phyloP scores from a whole-genome alignment of 305 asterid species.

The Galium porrigens region DNA sequence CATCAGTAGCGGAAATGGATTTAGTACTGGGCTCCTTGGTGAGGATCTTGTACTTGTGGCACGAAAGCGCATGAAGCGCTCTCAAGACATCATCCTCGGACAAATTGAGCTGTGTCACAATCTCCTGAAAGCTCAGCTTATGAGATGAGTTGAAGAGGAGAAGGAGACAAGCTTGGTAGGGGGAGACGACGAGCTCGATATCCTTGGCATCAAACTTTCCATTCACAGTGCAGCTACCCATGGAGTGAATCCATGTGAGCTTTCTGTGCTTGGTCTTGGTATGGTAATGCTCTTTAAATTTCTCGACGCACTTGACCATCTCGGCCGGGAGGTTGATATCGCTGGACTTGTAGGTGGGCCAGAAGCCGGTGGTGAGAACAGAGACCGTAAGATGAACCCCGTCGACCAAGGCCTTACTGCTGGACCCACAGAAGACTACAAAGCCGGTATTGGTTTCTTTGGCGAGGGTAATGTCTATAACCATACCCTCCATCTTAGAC shows the following conservation, averaged over 20 bases:
- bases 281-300: conserved; percentile 75
- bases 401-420: too few species aligned
- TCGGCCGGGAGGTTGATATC: conserved; percentile 89
- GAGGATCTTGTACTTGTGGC: conserved; percentile 78
- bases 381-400: conserved; percentile 78
- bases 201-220: conserved; percentile 72
- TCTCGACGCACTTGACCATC: conserved; percentile 93
- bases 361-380: conserved; percentile 88
- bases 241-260: conserved; percentile 74
- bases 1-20: conserved; percentile 61
- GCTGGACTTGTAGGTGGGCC: conserved; percentile 90
- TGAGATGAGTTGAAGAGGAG: conserved; percentile 73
- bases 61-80: conserved; percentile 83
- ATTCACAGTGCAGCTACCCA: conserved; percentile 79
- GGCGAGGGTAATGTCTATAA: conserved; percentile 52
- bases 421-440: too few species aligned
- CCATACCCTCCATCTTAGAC: conserved; percentile 46
- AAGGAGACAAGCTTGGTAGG: conserved; percentile 87
- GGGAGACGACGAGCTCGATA: conserved; percentile 63
- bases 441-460: too few species aligned
- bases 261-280: conserved; percentile 88
- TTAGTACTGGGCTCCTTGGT: conserved; percentile 70
- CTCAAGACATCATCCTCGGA: conserved; percentile 62
- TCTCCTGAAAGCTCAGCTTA: conserved; percentile 70
- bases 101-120: conserved; percentile 67